phyloP scores from a whole-genome alignment of 305 asterid species.

The Nicotiana rustica region DNA sequence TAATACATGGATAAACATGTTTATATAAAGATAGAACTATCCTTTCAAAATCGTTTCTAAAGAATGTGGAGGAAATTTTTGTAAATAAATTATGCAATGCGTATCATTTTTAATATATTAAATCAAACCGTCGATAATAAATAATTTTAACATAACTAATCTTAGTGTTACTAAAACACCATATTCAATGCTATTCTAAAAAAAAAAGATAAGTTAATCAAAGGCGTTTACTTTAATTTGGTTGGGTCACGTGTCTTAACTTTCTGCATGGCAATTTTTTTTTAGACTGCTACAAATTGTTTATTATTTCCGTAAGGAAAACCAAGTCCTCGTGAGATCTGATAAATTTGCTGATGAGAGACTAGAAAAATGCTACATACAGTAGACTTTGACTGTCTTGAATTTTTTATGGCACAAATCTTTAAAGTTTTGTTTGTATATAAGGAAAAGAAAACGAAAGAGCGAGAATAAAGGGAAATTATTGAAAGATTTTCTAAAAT shows the following conservation, averaged over 20 bases:
- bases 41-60: too few species aligned
- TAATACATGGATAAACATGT: too few species aligned
- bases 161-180: too few species aligned
- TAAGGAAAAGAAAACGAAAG: neutral
- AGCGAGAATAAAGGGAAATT: neutral
- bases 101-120: too few species aligned
- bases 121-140: too few species aligned
- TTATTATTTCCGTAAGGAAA: neutral
- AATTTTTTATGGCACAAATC: slow-evolving; percentile 9
- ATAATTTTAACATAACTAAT: too few species aligned
- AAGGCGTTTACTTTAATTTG: neutral
- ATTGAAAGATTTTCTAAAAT: neutral
- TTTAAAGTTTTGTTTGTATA: neutral
- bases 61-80: too few species aligned
- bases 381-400: neutral
- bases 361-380: neutral
- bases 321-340: neutral
- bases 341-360: neutral
- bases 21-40: too few species aligned
- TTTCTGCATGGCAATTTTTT: neutral
- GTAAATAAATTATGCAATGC: too few species aligned
- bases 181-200: neutral
- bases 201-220: neutral
- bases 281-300: neutral
- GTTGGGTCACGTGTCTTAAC: neutral